A percentile compares a stretch with the other conserved stretches of the same genome.
Evolutionary conservation across 768 basidiomycete genomes (phyloP).

Genomic region (Russula brevipes): DNA sequence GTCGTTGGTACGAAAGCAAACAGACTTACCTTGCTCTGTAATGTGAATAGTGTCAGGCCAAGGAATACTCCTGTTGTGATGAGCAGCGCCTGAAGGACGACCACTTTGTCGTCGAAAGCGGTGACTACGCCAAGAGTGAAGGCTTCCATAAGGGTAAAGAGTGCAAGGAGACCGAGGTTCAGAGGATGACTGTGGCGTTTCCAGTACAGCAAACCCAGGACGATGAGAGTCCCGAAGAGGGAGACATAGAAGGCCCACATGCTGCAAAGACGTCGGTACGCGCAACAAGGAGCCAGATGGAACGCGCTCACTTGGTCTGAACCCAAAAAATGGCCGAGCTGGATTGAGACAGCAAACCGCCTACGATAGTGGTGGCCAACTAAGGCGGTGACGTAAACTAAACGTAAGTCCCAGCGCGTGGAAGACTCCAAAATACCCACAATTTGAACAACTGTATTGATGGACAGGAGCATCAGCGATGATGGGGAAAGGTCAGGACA

Average conservation of each 20-base stretch:
- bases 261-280: constrained; percentile 34
- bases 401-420: neutral
- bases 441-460: constrained; percentile 59
- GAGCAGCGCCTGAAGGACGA: constrained; percentile 86
- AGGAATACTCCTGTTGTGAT: constrained; percentile 92
- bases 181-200: constrained; percentile 87
- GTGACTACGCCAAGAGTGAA: constrained; percentile 84
- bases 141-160: constrained; percentile 89
- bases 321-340: constrained; percentile 62
- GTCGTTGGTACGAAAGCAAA: neutral
- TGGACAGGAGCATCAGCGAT: neutral
- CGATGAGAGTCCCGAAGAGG: constrained; percentile 71
- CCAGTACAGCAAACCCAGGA: constrained; percentile 80
- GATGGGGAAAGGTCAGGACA: neutral
- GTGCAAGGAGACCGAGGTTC: constrained; percentile 78
- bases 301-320: constrained; percentile 52
- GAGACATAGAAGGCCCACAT: constrained; percentile 78
- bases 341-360: constrained; percentile 64
- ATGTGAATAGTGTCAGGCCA: constrained; percentile 89
- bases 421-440: constrained; percentile 37
- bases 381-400: constrained; percentile 25
- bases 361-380: constrained; percentile 76
- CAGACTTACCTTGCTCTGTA: constrained; percentile 79
- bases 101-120: constrained; percentile 62
- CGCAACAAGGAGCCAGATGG: constrained; percentile 3